phyloP scores from a whole-genome alignment of 805 yeast species.

The Vanderwaltozyma yarrowii region DNA sequence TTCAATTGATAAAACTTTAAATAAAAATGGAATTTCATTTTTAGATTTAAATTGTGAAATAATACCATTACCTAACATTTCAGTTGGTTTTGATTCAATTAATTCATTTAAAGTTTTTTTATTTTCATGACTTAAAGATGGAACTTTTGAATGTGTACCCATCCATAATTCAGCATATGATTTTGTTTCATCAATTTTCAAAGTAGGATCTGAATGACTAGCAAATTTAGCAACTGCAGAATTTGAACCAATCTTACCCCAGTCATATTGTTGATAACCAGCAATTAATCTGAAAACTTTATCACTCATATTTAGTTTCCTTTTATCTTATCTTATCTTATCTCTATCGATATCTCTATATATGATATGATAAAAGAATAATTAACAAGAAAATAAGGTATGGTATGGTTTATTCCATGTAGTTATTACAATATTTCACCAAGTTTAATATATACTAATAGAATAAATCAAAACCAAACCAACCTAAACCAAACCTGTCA shows the following conservation, averaged over 20 bases:
- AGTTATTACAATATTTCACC: too few relatives aligned
- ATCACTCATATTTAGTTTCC: slow-evolving; percentile 9
- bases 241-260: slow-evolving; percentile 77
- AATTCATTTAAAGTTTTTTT: slow-evolving; percentile 59
- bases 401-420: too few relatives aligned
- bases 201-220: slow-evolving; percentile 49
- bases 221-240: slow-evolving; percentile 91
- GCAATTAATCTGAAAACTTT: slow-evolving; percentile 34
- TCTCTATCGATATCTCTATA: too few relatives aligned
- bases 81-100: slow-evolving; percentile 47
- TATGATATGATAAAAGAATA: too few relatives aligned
- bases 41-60: slow-evolving; percentile 54
- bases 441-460: too few relatives aligned
- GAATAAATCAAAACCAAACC: too few relatives aligned
- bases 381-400: too few relatives aligned
- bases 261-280: slow-evolving; percentile 66
- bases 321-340: too few relatives aligned
- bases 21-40: slow-evolving; percentile 78
- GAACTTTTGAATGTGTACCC: slow-evolving; percentile 96
- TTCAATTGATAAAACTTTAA: slow-evolving; percentile 86
- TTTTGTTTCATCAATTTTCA: slow-evolving; percentile 54
- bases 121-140: slow-evolving; percentile 49
- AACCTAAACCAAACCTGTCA: too few relatives aligned
- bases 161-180: slow-evolving; percentile 99
- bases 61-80: slow-evolving; percentile 48